These are phyloP conservation scores for Volvariella surrecta DNA, from an alignment of 1,284 basidiomycete species.

Conservation along the genomic window DNA sequence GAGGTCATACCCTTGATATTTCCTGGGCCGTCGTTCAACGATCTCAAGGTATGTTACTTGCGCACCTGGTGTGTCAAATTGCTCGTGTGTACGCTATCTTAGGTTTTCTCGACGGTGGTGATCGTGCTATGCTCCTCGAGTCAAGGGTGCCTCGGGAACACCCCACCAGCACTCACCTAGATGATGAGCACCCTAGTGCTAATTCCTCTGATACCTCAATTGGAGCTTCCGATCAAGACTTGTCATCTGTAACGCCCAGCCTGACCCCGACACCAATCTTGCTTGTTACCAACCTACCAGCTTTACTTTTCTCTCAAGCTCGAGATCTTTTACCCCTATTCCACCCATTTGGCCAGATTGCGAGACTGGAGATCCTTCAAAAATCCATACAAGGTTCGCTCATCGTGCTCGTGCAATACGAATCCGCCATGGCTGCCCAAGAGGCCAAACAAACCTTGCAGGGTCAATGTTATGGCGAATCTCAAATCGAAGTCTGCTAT, in stretches of 20 bases:
- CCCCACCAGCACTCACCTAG: slow-evolving; percentile 10
- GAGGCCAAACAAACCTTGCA: slow-evolving; percentile 55
- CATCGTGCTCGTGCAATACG: slow-evolving; percentile 56
- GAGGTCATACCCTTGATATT: slow-evolving; percentile 63
- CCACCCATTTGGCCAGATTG: slow-evolving; percentile 61
- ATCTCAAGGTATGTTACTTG: slow-evolving; percentile 47
- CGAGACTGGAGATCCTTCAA: slow-evolving; percentile 37
- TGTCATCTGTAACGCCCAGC: slow-evolving; percentile 24
- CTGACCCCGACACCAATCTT: slow-evolving; percentile 39
- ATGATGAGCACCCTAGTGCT: slow-evolving; percentile 15
- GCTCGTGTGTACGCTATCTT: slow-evolving; percentile 6
- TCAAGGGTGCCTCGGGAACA: slow-evolving; percentile 26
- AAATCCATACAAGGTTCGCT: slow-evolving; percentile 29
- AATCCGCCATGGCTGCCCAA: slow-evolving; percentile 39
- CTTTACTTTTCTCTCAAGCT: slow-evolving; percentile 54
- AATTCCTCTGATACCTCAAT: slow-evolving; percentile 20
- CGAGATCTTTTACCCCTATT: slow-evolving; percentile 65
- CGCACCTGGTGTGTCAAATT: slow-evolving; percentile 1
- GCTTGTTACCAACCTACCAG: slow-evolving; percentile 58
- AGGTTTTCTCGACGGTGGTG: slow-evolving; percentile 76
- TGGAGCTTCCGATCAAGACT: slow-evolving; percentile 20
- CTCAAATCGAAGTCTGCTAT: slow-evolving; percentile 7
- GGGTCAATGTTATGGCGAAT: slow-evolving; percentile 49
- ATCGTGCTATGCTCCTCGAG: slow-evolving; percentile 54
- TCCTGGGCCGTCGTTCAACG: slow-evolving; percentile 80